Conservation (phyloP, 129 eudicot species). For the Calendula officinalis region DNA sequence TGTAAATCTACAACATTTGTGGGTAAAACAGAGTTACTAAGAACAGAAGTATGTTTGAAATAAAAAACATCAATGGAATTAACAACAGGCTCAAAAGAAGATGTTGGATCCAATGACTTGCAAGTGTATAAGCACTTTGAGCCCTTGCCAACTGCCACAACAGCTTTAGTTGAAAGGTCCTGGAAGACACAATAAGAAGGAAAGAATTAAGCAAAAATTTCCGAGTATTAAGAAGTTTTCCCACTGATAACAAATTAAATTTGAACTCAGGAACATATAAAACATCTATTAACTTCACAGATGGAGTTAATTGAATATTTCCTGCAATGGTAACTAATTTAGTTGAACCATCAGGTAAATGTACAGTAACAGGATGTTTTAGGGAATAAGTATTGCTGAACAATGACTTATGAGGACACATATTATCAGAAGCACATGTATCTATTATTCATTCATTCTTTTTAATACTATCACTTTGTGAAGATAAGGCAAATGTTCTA, state of each 20-base stretch:
- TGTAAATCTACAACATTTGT: no score
- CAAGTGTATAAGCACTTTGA: neutral
- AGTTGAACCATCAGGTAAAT: neutral
- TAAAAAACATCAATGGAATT: neutral
- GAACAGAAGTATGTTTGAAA: neutral
- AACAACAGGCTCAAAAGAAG: neutral
- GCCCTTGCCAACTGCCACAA: neutral
- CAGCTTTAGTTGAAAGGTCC: neutral
- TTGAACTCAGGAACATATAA: neutral
- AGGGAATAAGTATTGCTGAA: neutral
- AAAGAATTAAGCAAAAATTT: neutral
- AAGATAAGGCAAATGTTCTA: neutral
- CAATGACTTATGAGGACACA: neutral
- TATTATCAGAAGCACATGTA: neutral
- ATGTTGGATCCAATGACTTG: neutral
- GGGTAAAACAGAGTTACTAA: no score
- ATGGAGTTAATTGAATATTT: neutral
- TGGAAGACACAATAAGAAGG: neutral
- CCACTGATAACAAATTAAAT: neutral
- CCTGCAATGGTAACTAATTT: neutral
- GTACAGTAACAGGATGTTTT: neutral
- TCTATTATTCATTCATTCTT: neutral
- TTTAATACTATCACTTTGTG: neutral
- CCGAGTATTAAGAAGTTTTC: neutral
- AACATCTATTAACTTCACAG: neutral